Evolutionary conservation across 106 monocot species (phyloP).

Genomic region (Phalaenopsis equestris): DNA sequence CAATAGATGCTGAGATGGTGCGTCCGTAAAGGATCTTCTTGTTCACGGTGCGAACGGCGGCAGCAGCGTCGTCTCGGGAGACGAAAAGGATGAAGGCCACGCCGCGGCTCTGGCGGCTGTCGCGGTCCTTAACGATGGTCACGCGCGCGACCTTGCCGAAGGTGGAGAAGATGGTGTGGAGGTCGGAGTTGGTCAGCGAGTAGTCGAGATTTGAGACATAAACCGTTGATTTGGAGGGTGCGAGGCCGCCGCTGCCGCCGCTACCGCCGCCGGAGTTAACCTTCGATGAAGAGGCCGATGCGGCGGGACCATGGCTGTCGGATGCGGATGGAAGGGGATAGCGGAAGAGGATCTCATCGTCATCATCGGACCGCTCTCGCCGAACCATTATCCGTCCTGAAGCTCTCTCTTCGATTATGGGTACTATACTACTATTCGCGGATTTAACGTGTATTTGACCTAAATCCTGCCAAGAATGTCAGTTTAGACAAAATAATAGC

Average conservation of each 20-base stretch:
- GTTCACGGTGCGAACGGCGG: slow-evolving; percentile 48
- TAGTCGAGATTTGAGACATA: slow-evolving; percentile 88
- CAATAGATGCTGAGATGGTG: slow-evolving; percentile 69
- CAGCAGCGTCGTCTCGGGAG: slow-evolving; percentile 65
- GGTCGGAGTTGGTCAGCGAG: slow-evolving; percentile 88
- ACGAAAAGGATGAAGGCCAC: slow-evolving; percentile 98
- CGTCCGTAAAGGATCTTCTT: slow-evolving; percentile 84
- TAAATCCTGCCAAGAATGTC: too few relatives aligned
- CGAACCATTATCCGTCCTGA: slow-evolving; percentile 20
- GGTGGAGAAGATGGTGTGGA: slow-evolving; percentile 96
- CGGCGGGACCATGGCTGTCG: slow-evolving; percentile 4
- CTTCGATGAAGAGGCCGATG: not conserved
- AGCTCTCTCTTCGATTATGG: too few relatives aligned
- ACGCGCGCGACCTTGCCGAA: slow-evolving; percentile 95
- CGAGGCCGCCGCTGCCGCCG: slow-evolving; percentile 77
- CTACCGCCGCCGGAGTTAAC: slow-evolving; percentile 18
- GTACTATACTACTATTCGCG: too few relatives aligned
- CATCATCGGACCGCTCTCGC: slow-evolving; percentile 36
- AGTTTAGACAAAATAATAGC: too few relatives aligned
- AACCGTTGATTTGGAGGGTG: slow-evolving; percentile 91
- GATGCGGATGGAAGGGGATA: slow-evolving; percentile 47
- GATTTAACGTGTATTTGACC: too few relatives aligned
- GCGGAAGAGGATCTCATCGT: slow-evolving; percentile 62
- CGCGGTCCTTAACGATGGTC: slow-evolving; percentile 82
- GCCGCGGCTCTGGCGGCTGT: slow-evolving; percentile 56